phyloP scores from a whole-genome alignment of 306 rosid species.

The Sicyos baderoa region DNA sequence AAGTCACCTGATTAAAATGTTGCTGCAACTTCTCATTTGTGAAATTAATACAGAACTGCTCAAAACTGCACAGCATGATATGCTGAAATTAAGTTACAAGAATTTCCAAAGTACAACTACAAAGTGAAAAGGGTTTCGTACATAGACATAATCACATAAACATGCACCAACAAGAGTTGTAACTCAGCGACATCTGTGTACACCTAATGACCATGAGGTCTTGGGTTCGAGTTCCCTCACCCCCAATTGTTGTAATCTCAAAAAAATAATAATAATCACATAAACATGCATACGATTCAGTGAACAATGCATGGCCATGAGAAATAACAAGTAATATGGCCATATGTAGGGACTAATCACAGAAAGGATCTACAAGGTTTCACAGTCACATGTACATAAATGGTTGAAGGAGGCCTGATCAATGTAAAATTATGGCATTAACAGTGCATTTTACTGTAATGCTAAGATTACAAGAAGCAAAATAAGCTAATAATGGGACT shows the following conservation, averaged over 20 bases:
- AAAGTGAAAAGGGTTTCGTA: constrained; percentile 15
- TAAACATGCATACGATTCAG: constrained; percentile 2
- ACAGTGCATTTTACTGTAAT: background rate
- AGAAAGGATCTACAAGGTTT: no score
- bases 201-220: no score
- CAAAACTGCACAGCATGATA: constrained; percentile 73
- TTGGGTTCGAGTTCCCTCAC: no score
- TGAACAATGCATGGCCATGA: background rate
- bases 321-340: constrained; percentile 1
- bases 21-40: constrained; percentile 98
- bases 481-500: background rate
- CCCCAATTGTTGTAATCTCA: no score
- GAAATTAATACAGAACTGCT: constrained; percentile 98
- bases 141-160: background rate
- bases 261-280: no score
- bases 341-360: background rate
- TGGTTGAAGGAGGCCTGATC: background rate
- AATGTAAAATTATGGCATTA: background rate
- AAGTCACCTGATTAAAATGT: constrained; percentile 87
- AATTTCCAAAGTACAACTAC: constrained; percentile 31
- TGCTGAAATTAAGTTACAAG: constrained; percentile 44
- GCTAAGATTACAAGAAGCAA: constrained; percentile 5
- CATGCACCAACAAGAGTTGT: no score
- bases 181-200: no score
- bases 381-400: no score